Conservation (phyloP, 257 asterid species). For the Pogostemon cablin region DNA sequence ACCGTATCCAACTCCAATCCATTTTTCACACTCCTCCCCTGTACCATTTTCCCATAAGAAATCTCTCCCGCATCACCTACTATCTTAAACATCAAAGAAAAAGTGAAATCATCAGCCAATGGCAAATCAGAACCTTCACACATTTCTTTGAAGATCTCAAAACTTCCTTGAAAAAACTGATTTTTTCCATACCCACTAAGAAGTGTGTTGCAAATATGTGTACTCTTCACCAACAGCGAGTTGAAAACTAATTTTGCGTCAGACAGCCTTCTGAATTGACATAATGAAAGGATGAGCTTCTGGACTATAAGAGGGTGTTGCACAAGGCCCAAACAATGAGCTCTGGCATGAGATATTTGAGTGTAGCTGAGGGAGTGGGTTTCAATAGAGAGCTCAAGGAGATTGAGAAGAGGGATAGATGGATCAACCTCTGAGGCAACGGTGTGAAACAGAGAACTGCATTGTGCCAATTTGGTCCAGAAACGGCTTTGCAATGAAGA, state of each 20-base stretch:
- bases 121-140: slow-evolving; percentile 31
- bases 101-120: slow-evolving; percentile 59
- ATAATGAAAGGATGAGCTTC: slow-evolving; percentile 58
- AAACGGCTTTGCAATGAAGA: slow-evolving; percentile 28
- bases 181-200: slow-evolving; percentile 61
- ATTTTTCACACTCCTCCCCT: slow-evolving; percentile 46
- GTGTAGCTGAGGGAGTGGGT: slow-evolving; percentile 43
- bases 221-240: slow-evolving; percentile 43
- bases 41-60: slow-evolving; percentile 47
- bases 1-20: slow-evolving; percentile 58
- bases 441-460: slow-evolving; percentile 27
- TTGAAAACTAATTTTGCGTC: slow-evolving; percentile 48
- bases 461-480: slow-evolving; percentile 1
- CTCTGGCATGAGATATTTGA: slow-evolving; percentile 51
- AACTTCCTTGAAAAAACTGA: slow-evolving; percentile 40
- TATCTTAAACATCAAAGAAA: slow-evolving; percentile 50
- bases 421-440: slow-evolving; percentile 35
- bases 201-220: slow-evolving; percentile 56
- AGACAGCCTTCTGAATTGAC: slow-evolving; percentile 41
- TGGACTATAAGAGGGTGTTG: slow-evolving; percentile 55
- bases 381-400: slow-evolving; percentile 46
- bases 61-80: slow-evolving; percentile 48
- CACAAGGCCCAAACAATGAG: slow-evolving; percentile 51
- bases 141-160: slow-evolving; percentile 57
- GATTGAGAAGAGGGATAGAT: slow-evolving; percentile 40